These are phyloP conservation scores for Bremia lactucae DNA, from an alignment of 352 stramenopile genomes.

Conservation along the genomic window DNA sequence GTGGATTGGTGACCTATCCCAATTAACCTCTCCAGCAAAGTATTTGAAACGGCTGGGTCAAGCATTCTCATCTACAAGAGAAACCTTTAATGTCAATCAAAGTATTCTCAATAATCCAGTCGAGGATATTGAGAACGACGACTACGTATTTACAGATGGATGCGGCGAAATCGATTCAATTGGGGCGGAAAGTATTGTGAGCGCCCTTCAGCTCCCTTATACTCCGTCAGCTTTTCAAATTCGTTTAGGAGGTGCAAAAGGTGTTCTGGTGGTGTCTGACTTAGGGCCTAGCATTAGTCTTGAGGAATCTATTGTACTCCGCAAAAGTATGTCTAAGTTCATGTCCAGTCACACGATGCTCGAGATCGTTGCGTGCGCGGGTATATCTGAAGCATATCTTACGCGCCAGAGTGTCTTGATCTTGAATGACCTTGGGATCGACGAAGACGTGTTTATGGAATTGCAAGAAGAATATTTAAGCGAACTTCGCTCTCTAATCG, in stretches of 20 bases:
- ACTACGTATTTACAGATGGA: slow-evolving; percentile 58
- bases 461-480: slow-evolving; percentile 66
- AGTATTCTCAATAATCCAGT: slow-evolving; percentile 32
- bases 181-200: slow-evolving; percentile 30
- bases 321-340: slow-evolving; percentile 73
- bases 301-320: slow-evolving; percentile 27
- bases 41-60: slow-evolving; percentile 72
- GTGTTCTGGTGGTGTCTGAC: slow-evolving; percentile 61
- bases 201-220: slow-evolving; percentile 22
- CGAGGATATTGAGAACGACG: slow-evolving; percentile 33
- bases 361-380: slow-evolving; percentile 49
- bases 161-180: slow-evolving; percentile 46
- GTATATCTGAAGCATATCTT: slow-evolving; percentile 50
- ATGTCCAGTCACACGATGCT: slow-evolving; percentile 43
- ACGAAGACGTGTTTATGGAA: slow-evolving; percentile 44
- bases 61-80: slow-evolving; percentile 58
- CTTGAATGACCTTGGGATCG: slow-evolving; percentile 48
- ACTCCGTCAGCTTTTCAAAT: slow-evolving; percentile 68
- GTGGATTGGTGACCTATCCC: slow-evolving; percentile 54
- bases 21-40: slow-evolving; percentile 45
- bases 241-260: slow-evolving; percentile 60
- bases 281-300: not conserved
- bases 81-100: slow-evolving; percentile 34
- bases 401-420: slow-evolving; percentile 71
- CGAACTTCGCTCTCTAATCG: slow-evolving; percentile 40